Evolutionary conservation across 2,329 filamentous ascomycete species (phyloP), one percentile per base, ranked within the genome.

Genomic region (Alternaria longipes): DNA sequence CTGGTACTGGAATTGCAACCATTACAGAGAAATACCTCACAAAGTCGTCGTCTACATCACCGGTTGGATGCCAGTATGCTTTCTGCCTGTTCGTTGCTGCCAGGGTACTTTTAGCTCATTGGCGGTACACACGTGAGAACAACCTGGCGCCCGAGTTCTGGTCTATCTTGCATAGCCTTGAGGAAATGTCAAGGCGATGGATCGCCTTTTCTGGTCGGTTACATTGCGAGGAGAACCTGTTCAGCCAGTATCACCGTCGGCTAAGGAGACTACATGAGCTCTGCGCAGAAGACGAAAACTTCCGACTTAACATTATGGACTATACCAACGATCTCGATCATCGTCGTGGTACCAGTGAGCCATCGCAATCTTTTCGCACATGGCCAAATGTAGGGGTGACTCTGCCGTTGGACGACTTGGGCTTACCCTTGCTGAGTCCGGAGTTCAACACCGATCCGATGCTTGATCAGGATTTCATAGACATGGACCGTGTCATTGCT

Each of bases 71-170:
- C 32, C 67, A 70, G 24, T 67, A 59, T 34, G 64, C 59, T 3
- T 70, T 68, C 34, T 70, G 67, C 46, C 36, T 70, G 5, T 70
- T 65, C 51, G 63, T 70, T n/a, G 67, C 67, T n/a, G 67, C 65
- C 14, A 51, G 67, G 26, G 60, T 67, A 5, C 56, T 70, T 0
- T 59, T 70, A 9, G 45, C 64, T 6, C 64, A 70, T 32, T 70
- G 66, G 65, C 59, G 59, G 20, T 67, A 65, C 44, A 53, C 40
- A 12, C 11, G 47, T 24, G 60, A 44, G 8, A 63, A n/a, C 0
- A 6, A 16, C 3, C 32, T 36, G 9, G 38, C 38, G 0, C 8
- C 38, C 38, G n/a, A 20, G 9, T 40, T 20, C 8, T 20, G n/a
- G n/a, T 40, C 38, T 8, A n/a, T 40, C 16, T 9, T 40, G 8